Conservation (phyloP, 2,329 filamentous ascomycete species). For the Dactylella cylindrospora region DNA sequence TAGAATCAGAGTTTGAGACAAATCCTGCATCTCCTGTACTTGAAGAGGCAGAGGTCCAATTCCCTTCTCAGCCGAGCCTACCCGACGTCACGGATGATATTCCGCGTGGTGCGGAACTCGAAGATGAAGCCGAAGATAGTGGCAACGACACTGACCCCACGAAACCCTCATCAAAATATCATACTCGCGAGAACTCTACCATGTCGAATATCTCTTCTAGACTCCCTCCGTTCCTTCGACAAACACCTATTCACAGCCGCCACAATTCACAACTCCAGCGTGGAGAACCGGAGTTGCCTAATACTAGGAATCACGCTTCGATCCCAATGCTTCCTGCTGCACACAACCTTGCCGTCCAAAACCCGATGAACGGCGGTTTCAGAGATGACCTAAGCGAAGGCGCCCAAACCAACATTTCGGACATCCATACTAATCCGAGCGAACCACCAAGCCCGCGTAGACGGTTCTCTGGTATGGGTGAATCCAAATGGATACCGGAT, state of each 20-base stretch:
- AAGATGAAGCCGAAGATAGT: conserved; percentile 43
- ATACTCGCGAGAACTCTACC: conserved; percentile 45
- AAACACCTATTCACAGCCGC: conserved; percentile 31
- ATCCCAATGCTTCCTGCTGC: conserved; percentile 53
- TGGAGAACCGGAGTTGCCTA: conserved; percentile 68
- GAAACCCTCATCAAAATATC: conserved; percentile 46
- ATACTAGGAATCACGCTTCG: conserved; percentile 47
- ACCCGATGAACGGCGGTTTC: conserved; percentile 28
- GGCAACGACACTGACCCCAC: conserved; percentile 47
- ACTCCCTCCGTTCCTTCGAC: conserved; percentile 37
- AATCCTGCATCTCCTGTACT: conserved; percentile 47
- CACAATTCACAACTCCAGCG: conserved; percentile 60
- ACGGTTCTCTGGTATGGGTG: conserved; percentile 36
- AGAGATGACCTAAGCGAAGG: conserved; percentile 52
- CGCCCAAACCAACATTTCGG: conserved; percentile 52
- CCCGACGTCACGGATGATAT: conserved; percentile 49
- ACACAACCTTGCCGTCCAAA: conserved; percentile 49
- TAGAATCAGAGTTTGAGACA: conserved; percentile 47
- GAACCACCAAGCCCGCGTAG: conserved; percentile 47
- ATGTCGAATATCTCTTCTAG: conserved; percentile 40
- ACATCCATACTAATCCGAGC: conserved; percentile 49
- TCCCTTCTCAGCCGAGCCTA: conserved; percentile 45
- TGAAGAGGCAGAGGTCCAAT: conserved; percentile 27
- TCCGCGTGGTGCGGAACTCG: conserved; percentile 44
- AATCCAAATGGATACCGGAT: conserved; percentile 36